A percentile compares a stretch with the other conserved stretches of the same genome.
Evolutionary conservation across 768 basidiomycete genomes (phyloP).

Genomic region (Tubosaeta sp.): DNA sequence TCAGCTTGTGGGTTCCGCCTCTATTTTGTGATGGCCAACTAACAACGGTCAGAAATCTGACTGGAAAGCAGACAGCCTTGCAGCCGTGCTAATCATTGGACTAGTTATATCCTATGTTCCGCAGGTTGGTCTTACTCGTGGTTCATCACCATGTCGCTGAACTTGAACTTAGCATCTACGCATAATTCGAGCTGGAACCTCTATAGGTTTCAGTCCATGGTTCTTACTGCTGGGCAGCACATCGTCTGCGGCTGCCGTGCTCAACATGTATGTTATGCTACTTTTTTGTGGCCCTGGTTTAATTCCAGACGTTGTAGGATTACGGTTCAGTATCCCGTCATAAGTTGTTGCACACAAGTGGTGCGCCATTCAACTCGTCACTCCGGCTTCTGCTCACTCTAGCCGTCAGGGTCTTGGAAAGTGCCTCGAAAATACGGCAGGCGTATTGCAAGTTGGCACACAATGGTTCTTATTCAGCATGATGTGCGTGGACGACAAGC

Average conservation of each 20-base stretch:
- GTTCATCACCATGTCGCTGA: background rate
- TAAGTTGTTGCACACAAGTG: slow-evolving; percentile 74
- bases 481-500: slow-evolving; percentile 53
- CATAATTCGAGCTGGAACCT: slow-evolving; percentile 73
- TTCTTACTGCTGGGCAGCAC: slow-evolving; percentile 88
- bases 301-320: slow-evolving; percentile 48
- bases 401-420: slow-evolving; percentile 52
- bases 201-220: slow-evolving; percentile 89
- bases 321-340: slow-evolving; percentile 76
- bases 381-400: background rate
- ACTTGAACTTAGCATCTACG: slow-evolving; percentile 57
- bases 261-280: slow-evolving; percentile 63
- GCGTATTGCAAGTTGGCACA: slow-evolving; percentile 73
- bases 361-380: slow-evolving; percentile 41
- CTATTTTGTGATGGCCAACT: slow-evolving; percentile 4
- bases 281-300: background rate
- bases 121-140: slow-evolving; percentile 46
- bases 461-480: slow-evolving; percentile 84
- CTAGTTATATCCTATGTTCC: slow-evolving; percentile 81
- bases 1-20: slow-evolving; percentile 14
- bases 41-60: slow-evolving; percentile 56
- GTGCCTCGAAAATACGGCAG: slow-evolving; percentile 78
- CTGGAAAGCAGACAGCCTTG: slow-evolving; percentile 54
- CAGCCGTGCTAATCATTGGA: slow-evolving; percentile 68
- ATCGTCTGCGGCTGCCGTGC: slow-evolving; percentile 73